Base-by-base conservation (phyloP, 2,329 filamentous ascomycete genomes). In the Fusarium heterosporum region DNA sequence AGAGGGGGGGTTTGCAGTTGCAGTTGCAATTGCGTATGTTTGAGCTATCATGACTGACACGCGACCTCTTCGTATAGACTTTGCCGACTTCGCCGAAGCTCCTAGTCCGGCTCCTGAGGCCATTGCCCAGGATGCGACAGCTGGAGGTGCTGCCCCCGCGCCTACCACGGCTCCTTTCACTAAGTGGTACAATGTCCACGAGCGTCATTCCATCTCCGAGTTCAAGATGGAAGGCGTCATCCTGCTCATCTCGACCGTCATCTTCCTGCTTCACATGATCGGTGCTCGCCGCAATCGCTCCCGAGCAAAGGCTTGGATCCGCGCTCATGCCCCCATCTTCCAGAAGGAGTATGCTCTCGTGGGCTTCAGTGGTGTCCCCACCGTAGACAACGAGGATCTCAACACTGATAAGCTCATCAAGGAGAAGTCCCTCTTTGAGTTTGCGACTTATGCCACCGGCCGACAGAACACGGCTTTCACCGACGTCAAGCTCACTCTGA, bases 131-230 rank as follows among this genome's bases (percentile, higher is more conserved):
- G 79, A 83, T 61, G 79, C 84, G 66, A 79, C 83, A 56, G 78
- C 84, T 60, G 79, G 78, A 34, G 79, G 80, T 26, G 77, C 81
- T 40, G 78, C 80, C 47, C 83, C 85, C 61, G 82, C 81, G 42
- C 78, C 80, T 45, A 83, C 84, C 42, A 59, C 58, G 22, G 79
- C 77, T 26, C 91, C 92, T 14, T 97, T 91, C 79, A 97, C 93
- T 50, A 93, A 93, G 83, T 99, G 96, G 96, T 99, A 98, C 82
- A 93, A 93, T 56, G 84, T 98, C 64, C 96, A 97, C 86, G 94
- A 98, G 86, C 93, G 96, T 75, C 89, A 94, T 74, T 89, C 89
- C 26, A 82, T 90, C 61, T 85, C 85, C 74, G 96, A 99, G 78
- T 99, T 99, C 85, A 89, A 89, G 80, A 86, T 90, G 73, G 96